Percentiles rank a stretch among this genome's conserved stretches.
phyloP scores from a whole-genome alignment of 139 green algal genomes.

The Chlorella sp. region DNA sequence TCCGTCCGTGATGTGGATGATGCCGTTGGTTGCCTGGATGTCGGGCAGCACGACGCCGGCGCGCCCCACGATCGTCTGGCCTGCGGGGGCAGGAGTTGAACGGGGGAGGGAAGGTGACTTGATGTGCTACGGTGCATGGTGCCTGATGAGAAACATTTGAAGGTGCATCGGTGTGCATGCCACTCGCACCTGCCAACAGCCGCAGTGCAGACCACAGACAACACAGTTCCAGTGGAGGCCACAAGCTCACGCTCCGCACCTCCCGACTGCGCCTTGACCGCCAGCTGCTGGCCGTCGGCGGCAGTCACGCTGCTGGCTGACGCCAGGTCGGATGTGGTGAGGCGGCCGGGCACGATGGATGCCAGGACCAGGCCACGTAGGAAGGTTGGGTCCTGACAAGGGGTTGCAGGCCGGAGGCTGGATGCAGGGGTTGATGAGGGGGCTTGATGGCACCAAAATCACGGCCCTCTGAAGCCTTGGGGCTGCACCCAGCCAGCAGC shows the following conservation, averaged over 20 bases:
- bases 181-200: not conserved
- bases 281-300: not conserved
- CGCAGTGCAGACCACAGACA: too few relatives aligned
- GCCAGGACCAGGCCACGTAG: not conserved
- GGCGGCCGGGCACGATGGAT: not conserved
- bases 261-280: not conserved
- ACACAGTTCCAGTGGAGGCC: too few relatives aligned
- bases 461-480: too few relatives aligned
- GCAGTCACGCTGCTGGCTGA: not conserved
- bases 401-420: too few relatives aligned
- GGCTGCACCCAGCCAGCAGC: too few relatives aligned
- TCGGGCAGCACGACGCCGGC: slow-evolving; percentile 18
- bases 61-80: slow-evolving; percentile 8
- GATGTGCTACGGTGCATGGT: too few relatives aligned
- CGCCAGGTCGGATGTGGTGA: not conserved
- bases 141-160: too few relatives aligned
- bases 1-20: slow-evolving; percentile 16
- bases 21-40: not conserved
- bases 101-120: not conserved
- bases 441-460: too few relatives aligned
- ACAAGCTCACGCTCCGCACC: too few relatives aligned
- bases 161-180: too few relatives aligned
- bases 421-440: too few relatives aligned
- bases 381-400: slow-evolving; percentile 15
- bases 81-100: not conserved